Conservation (phyloP, 2,329 filamentous ascomycete genomes). For the Myriosclerotinia duriaeana region DNA sequence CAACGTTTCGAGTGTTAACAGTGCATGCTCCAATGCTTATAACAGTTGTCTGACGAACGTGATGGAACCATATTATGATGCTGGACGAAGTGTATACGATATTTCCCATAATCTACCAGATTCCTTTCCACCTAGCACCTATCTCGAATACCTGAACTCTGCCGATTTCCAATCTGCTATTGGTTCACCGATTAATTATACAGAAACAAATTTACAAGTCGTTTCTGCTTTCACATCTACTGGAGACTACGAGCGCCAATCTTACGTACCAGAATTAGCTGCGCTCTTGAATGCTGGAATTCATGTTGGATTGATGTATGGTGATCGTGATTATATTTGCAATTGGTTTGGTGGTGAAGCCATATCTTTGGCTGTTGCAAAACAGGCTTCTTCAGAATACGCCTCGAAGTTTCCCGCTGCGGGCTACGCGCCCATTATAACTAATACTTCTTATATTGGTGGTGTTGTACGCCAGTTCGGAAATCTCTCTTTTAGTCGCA, state of each 20-base stretch:
- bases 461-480: constrained; percentile 75
- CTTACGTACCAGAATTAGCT: constrained; percentile 59
- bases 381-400: constrained; percentile 50
- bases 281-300: constrained; percentile 61
- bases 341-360: constrained; percentile 76
- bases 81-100: constrained; percentile 42
- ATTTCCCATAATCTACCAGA: constrained; percentile 46
- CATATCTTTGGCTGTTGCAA: constrained; percentile 62
- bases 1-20: constrained; percentile 41
- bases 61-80: constrained; percentile 40
- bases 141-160: constrained; percentile 64
- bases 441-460: constrained; percentile 66
- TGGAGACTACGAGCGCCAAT: constrained; percentile 63
- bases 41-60: constrained; percentile 41
- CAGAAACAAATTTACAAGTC: constrained; percentile 50
- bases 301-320: constrained; percentile 70
- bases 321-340: constrained; percentile 62
- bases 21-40: constrained; percentile 41
- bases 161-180: constrained; percentile 59
- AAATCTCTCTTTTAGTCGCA: constrained; percentile 67
- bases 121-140: constrained; percentile 63
- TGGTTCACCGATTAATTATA: constrained; percentile 62
- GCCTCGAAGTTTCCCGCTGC: constrained; percentile 58
- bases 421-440: constrained; percentile 70
- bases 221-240: constrained; percentile 49